phyloP scores from a whole-genome alignment of 192 early-diverging fungal genomes.

The Coemansia sp. region DNA sequence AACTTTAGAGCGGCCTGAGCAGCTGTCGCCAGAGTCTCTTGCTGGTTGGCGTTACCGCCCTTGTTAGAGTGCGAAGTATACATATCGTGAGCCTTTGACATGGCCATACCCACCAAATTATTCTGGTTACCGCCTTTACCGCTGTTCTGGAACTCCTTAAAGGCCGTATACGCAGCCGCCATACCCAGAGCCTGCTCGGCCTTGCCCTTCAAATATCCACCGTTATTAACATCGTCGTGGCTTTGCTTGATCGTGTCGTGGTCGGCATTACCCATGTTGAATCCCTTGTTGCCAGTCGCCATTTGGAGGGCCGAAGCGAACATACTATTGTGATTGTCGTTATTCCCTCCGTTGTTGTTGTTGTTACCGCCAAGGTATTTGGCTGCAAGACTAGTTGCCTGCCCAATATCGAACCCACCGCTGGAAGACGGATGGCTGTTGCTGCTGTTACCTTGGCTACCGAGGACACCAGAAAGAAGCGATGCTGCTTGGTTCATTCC shows the following conservation, averaged over 20 bases:
- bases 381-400: conserved; percentile 19
- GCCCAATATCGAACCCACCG: conserved; percentile 33
- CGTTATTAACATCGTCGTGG: conserved; percentile 16
- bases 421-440: not conserved
- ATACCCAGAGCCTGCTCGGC: conserved; percentile 43
- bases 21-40: conserved; percentile 49
- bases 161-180: conserved; percentile 48
- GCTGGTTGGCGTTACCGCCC: conserved; percentile 38
- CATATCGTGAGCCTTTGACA: conserved; percentile 44
- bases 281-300: conserved; percentile 32
- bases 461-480: conserved; percentile 28
- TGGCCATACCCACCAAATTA: conserved; percentile 43
- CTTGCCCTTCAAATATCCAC: conserved; percentile 20
- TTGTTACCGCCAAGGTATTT: conserved; percentile 20
- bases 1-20: conserved; percentile 50
- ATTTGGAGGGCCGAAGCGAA: conserved; percentile 30
- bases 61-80: conserved; percentile 35
- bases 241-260: conserved; percentile 28
- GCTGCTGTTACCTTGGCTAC: conserved; percentile 24
- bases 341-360: not conserved
- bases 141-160: conserved; percentile 33
- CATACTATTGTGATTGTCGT: conserved; percentile 20
- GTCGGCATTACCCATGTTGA: conserved; percentile 40
- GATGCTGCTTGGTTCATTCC: conserved; percentile 24
- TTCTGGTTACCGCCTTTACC: conserved; percentile 29